phyloP scores from a whole-genome alignment of 768 basidiomycete genomes.

The Piloderma croceum region DNA sequence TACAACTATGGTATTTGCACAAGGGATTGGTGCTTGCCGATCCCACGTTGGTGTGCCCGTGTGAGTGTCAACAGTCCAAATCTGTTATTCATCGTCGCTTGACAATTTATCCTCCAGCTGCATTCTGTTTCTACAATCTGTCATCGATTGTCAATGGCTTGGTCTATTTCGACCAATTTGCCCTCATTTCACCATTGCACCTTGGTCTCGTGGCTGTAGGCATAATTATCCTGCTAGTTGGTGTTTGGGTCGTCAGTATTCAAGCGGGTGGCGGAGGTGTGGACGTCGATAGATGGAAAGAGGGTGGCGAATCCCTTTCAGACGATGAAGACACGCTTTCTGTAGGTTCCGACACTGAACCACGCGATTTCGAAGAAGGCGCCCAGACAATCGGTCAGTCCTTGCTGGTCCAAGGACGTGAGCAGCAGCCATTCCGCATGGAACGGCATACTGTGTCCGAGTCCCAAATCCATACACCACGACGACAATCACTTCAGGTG shows the following conservation, averaged over 20 bases:
- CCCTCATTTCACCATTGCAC: conserved; percentile 60
- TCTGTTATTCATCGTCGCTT: too few relatives aligned
- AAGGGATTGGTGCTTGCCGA: conserved; percentile 75
- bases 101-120: conserved; percentile 45
- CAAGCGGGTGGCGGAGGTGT: conserved; percentile 53
- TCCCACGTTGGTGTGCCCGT: conserved; percentile 81
- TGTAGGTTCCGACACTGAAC: not conserved
- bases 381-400: not conserved
- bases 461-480: conserved; percentile 1
- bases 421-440: conserved; percentile 6
- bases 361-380: not conserved
- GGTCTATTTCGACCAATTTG: conserved; percentile 85
- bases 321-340: conserved; percentile 34
- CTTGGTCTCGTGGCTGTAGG: conserved; percentile 73
- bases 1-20: conserved; percentile 83
- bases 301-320: conserved; percentile 24
- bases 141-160: conserved; percentile 88
- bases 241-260: conserved; percentile 87
- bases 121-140: conserved; percentile 93
- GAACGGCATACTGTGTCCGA: conserved; percentile 9
- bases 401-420: not conserved
- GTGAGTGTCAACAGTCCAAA: conserved; percentile 55
- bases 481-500: not conserved
- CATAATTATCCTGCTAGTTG: conserved; percentile 70
- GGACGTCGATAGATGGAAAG: conserved; percentile 34